Base-by-base conservation (phyloP, 1,284 basidiomycete species). In the Austroboletus rostrupii region DNA sequence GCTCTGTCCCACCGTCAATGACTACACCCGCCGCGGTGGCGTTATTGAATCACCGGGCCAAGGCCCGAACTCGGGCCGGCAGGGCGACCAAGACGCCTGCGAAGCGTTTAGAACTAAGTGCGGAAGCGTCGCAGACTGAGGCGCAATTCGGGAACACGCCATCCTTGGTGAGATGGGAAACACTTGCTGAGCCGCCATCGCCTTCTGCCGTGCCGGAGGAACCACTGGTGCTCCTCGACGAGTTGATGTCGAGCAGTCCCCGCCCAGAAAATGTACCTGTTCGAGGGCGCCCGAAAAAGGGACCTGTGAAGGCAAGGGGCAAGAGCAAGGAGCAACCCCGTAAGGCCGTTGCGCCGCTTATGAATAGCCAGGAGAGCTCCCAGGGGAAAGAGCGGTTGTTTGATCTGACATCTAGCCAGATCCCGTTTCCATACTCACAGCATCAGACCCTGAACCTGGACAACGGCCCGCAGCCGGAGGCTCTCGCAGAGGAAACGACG, bases 371-470 rank as follows among this genome's bases (percentile, higher is more conserved):
- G 13, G 23, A 43, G 28, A 53, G 7, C 16, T 37, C 55, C 8
- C 53, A 54, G 37, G 55, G 54, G 32, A 57, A 60, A 41, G 60
- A 62, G 36, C 71, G 72, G 14, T 54, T 75, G 43, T 79, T 79
- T 54, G 57, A 75, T 35, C 66, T 61, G 11, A 67, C 72, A 31
- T 68, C 73, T 50, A 78, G 70, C 52, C 77, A 76, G 55, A 56
- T 68, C 43, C 64, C 71, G 2, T 75, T 78, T 53, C 73, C 74
- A 10, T 74, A 75, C 57, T 76, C 78, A 7, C 76, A 78, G 54
- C 68, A 65, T 55, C 61, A 48, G 19, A 35, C 7, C 14, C 35
- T n/a, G 35, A n/a, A n/a, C 35, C 35, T 37, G 35, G 8, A 5
- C 35, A 10, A 19, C 35, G 35, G 4, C 17, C 16, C 14, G 37